Percentiles rank a stretch among this genome's conserved stretches.
Conservation (phyloP, 208 protist genomes). For the Zelonia costaricensis region DNA sequence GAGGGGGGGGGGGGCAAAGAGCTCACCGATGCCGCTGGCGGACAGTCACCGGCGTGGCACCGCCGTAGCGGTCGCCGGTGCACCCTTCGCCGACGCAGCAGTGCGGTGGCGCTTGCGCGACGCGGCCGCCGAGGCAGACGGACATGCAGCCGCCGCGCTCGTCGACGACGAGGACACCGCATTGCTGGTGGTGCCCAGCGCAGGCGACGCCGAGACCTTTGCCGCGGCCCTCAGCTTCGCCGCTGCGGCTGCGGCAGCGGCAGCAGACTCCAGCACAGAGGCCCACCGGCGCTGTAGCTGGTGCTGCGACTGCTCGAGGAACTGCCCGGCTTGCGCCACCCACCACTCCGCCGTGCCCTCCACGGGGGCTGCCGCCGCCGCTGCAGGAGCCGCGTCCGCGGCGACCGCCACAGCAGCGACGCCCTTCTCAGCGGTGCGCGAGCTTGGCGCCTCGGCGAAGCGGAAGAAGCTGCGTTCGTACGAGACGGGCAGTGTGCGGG, state of each 20-base stretch:
- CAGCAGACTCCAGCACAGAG: slow-evolving; percentile 47
- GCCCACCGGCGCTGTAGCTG: slow-evolving; percentile 54
- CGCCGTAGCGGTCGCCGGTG: too few relatives aligned
- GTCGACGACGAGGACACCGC: too few relatives aligned
- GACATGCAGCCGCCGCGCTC: too few relatives aligned
- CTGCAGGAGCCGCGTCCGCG: background rate
- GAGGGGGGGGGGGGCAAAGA: too few relatives aligned
- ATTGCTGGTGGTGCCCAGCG: background rate
- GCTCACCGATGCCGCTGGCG: too few relatives aligned
- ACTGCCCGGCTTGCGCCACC: slow-evolving; percentile 42
- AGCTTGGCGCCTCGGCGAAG: slow-evolving; percentile 49
- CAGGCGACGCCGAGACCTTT: background rate
- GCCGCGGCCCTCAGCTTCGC: slow-evolving; percentile 2
- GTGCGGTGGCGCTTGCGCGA: too few relatives aligned
- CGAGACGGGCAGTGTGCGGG: slow-evolving; percentile 60
- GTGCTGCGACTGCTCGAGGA: slow-evolving; percentile 42
- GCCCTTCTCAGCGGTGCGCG: background rate
- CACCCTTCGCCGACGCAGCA: too few relatives aligned
- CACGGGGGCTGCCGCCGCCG: background rate
- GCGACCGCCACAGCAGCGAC: background rate
- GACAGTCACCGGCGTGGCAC: too few relatives aligned
- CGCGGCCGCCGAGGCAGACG: too few relatives aligned
- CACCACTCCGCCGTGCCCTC: slow-evolving; percentile 52
- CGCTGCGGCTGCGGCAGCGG: slow-evolving; percentile 13
- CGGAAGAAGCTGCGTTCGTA: slow-evolving; percentile 87